Conservation (phyloP, 2,329 filamentous ascomycete genomes). For the Thielaviopsis populi region DNA sequence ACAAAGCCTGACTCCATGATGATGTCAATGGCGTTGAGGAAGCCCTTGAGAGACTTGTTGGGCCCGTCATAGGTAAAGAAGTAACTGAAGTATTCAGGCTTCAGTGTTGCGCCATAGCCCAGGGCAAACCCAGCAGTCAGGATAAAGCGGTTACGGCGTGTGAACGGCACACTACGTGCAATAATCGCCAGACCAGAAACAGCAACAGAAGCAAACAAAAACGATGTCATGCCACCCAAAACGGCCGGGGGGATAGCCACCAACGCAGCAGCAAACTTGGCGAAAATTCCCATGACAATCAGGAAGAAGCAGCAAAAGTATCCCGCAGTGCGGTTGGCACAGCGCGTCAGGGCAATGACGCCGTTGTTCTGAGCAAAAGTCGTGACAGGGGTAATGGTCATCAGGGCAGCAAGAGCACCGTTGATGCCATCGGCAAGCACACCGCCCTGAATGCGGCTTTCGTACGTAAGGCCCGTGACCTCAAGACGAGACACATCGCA, state of each 20-base stretch:
- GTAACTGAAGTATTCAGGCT: slow-evolving; percentile 50
- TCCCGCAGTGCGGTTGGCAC: slow-evolving; percentile 66
- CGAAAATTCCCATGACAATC: slow-evolving; percentile 65
- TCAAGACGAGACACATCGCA: slow-evolving; percentile 67
- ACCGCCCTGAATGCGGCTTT: slow-evolving; percentile 64
- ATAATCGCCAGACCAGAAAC: slow-evolving; percentile 68
- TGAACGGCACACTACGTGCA: slow-evolving; percentile 52
- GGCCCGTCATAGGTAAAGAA: slow-evolving; percentile 59
- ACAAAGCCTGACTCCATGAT: slow-evolving; percentile 64
- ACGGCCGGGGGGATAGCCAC: slow-evolving; percentile 57
- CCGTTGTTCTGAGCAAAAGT: slow-evolving; percentile 77
- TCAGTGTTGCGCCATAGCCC: slow-evolving; percentile 55
- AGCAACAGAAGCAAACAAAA: slow-evolving; percentile 62
- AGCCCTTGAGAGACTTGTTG: slow-evolving; percentile 54
- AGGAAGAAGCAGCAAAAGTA: slow-evolving; percentile 66
- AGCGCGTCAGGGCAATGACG: slow-evolving; percentile 67
- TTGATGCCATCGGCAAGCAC: slow-evolving; percentile 65
- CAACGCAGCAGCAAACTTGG: slow-evolving; percentile 68
- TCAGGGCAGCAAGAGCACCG: slow-evolving; percentile 58
- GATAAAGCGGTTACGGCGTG: slow-evolving; percentile 68
- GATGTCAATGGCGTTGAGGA: slow-evolving; percentile 58
- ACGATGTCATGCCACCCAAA: slow-evolving; percentile 61
- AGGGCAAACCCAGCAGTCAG: slow-evolving; percentile 59
- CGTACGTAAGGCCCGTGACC: slow-evolving; percentile 55
- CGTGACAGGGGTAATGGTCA: slow-evolving; percentile 66